A percentile compares a stretch with the other conserved stretches of the same genome.
phyloP scores from a whole-genome alignment of 108 stramenopile genomes.

The Seminavis robusta region DNA sequence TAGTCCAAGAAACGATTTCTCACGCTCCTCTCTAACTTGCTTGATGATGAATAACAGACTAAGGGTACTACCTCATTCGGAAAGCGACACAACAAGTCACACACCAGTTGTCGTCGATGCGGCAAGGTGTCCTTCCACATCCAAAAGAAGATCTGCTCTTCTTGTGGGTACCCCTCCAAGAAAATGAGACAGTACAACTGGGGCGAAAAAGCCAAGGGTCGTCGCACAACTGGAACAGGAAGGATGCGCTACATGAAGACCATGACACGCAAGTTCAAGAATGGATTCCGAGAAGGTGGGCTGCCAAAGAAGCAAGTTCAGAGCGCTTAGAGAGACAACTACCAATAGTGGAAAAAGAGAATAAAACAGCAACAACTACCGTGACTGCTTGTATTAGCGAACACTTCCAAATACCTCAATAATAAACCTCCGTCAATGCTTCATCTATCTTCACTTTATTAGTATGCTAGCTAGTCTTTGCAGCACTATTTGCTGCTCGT shows the following conservation, averaged over 20 bases:
- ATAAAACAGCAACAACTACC: no score
- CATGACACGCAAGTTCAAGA: conserved; percentile 98
- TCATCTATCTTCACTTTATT: no score
- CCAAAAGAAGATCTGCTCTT: conserved; percentile 98
- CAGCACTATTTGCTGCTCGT: no score
- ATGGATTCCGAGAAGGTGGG: conserved; percentile 98
- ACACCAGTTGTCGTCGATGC: conserved; percentile 99
- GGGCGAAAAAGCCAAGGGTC: conserved; percentile 96
- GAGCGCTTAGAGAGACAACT: no score
- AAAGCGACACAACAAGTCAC: conserved; percentile 99
- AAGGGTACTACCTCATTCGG: conserved; percentile 99
- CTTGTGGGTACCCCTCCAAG: conserved; percentile 96
- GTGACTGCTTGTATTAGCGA: no score
- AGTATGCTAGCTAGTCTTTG: no score
- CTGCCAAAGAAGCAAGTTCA: conserved; percentile 87
- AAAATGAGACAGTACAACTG: conserved; percentile 99
- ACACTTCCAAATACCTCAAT: no score
- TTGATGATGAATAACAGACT: conserved; percentile 95
- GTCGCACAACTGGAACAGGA: conserved; percentile 95
- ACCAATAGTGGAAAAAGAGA: no score
- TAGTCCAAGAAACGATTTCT: no score
- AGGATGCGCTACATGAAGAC: conserved; percentile 99
- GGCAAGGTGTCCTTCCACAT: conserved; percentile 99
- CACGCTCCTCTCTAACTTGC: no score
- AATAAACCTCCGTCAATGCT: no score